Base-by-base conservation (phyloP, 371 early-diverging fungal species). In the Mortierella sp. region DNA sequence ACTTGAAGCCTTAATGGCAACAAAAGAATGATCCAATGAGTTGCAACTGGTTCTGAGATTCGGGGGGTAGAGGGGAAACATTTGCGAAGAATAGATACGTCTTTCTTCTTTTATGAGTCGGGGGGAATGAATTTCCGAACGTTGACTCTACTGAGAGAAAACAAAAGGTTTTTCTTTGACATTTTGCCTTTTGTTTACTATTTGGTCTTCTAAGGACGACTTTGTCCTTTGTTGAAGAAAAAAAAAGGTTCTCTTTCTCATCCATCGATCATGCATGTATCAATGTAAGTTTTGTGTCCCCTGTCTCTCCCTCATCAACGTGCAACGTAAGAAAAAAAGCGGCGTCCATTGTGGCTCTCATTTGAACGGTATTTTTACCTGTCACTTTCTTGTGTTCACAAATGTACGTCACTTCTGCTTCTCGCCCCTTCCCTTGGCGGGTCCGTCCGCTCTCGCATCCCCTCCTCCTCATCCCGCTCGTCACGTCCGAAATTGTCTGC, bases 391-490 rank as follows among this genome's bases (percentile, higher is more conserved):
- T 19, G 31, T 65, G 65, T 65, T 65, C 31, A 21, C 34, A 8
- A 21, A 11, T 16, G 68, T 65, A 38, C 68, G 68, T 65, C 68
- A 65, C 31, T 63, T 7, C 57, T n/a, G 57, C 57, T 10, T n/a
- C 14, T 34, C 9, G 34, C 42, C 1, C 42, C 5, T 21, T 19
- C 42, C 1, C 42, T 38, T 21, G 2, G 68, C 68, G 68, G 68
- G 68, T 38, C 68, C 68, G 68, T 65, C 68, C 68, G 68, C 42
- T 65, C 68, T 38, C 42, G 38, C 42, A 65, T 65, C 57, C 26
- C 26, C 57, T 55, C 26, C 26, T n/a, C 16, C 16, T 54, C 6
- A n/a, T 26, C 24, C 54, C 31, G 10, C 60, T 31, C 31, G 63
- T 31, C 63, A 63, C 63, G 68, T 38, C 68, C 68, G 68, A 65